These are phyloP conservation scores for Adenanthera pavonina DNA, from an alignment of 306 rosid genomes.

Conservation along the genomic window DNA sequence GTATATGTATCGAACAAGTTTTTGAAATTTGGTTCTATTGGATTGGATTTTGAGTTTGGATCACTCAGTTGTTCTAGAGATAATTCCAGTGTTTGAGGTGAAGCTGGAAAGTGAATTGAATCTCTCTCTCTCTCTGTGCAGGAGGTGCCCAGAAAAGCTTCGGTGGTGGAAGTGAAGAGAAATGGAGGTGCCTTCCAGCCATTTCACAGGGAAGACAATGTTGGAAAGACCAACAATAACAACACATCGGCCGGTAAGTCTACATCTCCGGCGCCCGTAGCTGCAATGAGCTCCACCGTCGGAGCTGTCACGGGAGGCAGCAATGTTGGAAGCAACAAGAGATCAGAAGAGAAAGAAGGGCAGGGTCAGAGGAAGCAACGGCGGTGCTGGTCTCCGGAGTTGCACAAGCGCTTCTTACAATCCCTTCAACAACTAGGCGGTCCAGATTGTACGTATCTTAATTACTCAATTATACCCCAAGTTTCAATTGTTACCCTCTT, in stretches of 20 bases:
- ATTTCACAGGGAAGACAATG: slow-evolving; percentile 67
- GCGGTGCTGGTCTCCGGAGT: slow-evolving; percentile 89
- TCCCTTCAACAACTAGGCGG: slow-evolving; percentile 95
- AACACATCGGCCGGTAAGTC: slow-evolving; percentile 31
- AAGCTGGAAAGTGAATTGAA: background rate
- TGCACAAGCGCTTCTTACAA: slow-evolving; percentile 79
- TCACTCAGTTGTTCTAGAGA: background rate
- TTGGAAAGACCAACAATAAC: slow-evolving; percentile 44
- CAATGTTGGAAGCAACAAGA: slow-evolving; percentile 45
- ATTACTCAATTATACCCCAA: background rate
- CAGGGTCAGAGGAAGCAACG: slow-evolving; percentile 75
- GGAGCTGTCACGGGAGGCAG: slow-evolving; percentile 51
- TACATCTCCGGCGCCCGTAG: slow-evolving; percentile 49
- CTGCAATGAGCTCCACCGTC: slow-evolving; percentile 61
- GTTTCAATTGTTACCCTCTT: background rate
- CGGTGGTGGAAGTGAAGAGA: slow-evolving; percentile 75
- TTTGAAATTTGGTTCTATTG: too few species aligned
- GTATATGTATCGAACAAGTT: too few species aligned
- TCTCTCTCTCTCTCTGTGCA: slow-evolving; percentile 8
- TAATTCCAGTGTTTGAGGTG: background rate
- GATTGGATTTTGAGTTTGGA: background rate
- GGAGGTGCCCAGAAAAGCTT: slow-evolving; percentile 66
- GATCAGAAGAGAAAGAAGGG: slow-evolving; percentile 62
- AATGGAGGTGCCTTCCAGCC: slow-evolving; percentile 86
- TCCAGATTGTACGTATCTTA: slow-evolving; percentile 63